Evolutionary conservation across 78 protist species (phyloP).

Genomic region (Speleostelium caveatum): DNA sequence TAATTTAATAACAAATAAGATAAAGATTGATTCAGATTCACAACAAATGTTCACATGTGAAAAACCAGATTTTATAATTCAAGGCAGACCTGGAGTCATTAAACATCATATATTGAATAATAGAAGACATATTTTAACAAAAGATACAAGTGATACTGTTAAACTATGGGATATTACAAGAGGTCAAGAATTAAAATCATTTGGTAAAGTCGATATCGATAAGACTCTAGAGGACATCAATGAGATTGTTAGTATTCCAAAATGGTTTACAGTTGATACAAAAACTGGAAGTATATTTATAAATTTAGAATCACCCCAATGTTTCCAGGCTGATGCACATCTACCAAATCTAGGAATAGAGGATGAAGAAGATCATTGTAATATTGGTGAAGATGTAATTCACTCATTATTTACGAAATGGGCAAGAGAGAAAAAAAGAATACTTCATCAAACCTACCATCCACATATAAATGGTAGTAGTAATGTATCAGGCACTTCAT

Average conservation of each 20-base stretch:
- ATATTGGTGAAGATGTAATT: constrained; percentile 38
- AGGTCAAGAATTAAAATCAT: constrained; percentile 20
- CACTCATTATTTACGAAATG: constrained; percentile 19
- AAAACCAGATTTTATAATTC: constrained; percentile 2
- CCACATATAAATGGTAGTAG: neutral
- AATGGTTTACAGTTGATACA: constrained; percentile 54
- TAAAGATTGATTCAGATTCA: neutral
- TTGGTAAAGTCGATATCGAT: constrained; percentile 68
- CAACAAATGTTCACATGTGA: too few species aligned
- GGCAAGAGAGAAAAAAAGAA: neutral
- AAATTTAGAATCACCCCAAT: constrained; percentile 38
- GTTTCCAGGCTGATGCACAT: constrained; percentile 19
- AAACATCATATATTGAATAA: constrained; percentile 54
- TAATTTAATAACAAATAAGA: too few species aligned
- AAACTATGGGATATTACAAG: constrained; percentile 65
- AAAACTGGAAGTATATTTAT: constrained; percentile 63
- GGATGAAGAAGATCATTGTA: neutral
- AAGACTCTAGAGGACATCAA: constrained; percentile 12
- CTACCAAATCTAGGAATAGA: constrained; percentile 16
- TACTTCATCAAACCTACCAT: neutral
- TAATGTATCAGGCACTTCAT: neutral
- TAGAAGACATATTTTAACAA: constrained; percentile 45
- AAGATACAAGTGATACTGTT: constrained; percentile 26
- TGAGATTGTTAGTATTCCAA: constrained; percentile 30
- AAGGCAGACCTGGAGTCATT: constrained; percentile 65